Evolutionary conservation across 129 eudicot genomes (phyloP), one percentile per base, ranked within the genome.

Genomic region (Helichrysum umbraculigerum): DNA sequence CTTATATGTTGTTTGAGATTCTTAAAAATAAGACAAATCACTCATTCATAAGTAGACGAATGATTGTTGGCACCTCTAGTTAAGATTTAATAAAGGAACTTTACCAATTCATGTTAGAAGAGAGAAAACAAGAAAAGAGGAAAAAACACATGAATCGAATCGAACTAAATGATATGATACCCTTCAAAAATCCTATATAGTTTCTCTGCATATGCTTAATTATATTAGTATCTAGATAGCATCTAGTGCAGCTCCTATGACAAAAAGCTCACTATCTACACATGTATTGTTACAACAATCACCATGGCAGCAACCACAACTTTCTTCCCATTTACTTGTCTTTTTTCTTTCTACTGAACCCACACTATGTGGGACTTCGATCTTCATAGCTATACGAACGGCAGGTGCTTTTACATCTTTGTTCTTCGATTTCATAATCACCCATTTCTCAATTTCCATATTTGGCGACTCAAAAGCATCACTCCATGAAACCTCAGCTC

Each of bases 401-500:
- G 70, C 79, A 5, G 92, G 89, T 0, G 89, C 85, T 86, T 92
- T 89, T 22, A 34, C 70, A 1, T 37, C 25, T 42, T 70, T 74
- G 29, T 50, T 74, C 52, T 70, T 84, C 0, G 87, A 16, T 15
- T 77, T 59, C 96, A 85, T 85, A 10, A 37, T 64, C 12, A 85
- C 88, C 92, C 92, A 87, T 21, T 51, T 87, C 83, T 87, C 83
- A 5, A 77, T 66, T 69, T 81, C 82, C 86, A 87, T 71, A 75
- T 72, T 77, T 29, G 82, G 79, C 4, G 95, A 82, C 14, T 83
- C 92, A 1, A 73, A 73, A 29, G 81, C 87, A 16, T 20, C 81
- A 70, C 71, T 82, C 97, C 91, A 89, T 4, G 92, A 82, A 35
- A 87, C 41, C 69, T 87, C 86, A 22, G 85, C 85, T 70, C 82